phyloP scores from a whole-genome alignment of 768 basidiomycete genomes.

The Suillus ampliporus region DNA sequence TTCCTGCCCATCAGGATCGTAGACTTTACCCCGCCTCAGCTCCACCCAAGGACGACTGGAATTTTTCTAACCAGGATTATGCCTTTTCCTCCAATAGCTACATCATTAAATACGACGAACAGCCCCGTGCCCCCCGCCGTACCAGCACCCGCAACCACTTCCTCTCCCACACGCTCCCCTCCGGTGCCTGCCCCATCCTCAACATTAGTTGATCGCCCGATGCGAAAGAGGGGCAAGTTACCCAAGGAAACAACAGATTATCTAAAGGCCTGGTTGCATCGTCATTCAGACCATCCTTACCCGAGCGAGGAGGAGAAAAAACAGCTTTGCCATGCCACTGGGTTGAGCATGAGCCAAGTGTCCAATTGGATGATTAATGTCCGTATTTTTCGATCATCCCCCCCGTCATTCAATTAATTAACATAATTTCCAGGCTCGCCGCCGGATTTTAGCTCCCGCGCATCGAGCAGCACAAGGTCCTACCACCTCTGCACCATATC shows the following conservation, averaged over 20 bases:
- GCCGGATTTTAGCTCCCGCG: constrained; percentile 83
- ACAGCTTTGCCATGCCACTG: constrained; percentile 84
- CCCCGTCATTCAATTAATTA: constrained; percentile 18
- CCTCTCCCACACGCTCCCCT: constrained; percentile 52
- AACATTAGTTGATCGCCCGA: constrained; percentile 74
- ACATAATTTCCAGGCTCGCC: constrained; percentile 62
- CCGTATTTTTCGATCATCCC: constrained; percentile 39
- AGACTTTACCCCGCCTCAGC: constrained; percentile 49
- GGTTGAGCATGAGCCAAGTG: constrained; percentile 87
- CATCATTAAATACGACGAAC: constrained; percentile 31
- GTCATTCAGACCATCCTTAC: constrained; percentile 89
- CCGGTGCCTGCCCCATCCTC: constrained; percentile 52
- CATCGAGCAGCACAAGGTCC: constrained; percentile 78
- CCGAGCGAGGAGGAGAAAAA: constrained; percentile 92
- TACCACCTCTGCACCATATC: constrained; percentile 79
- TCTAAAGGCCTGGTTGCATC: constrained; percentile 87
- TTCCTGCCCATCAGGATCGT: constrained; percentile 72
- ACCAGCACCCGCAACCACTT: constrained; percentile 48
- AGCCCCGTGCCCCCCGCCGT: constrained; percentile 42
- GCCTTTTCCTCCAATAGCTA: constrained; percentile 43
- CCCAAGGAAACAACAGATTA: constrained; percentile 92
- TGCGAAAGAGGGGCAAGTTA: constrained; percentile 84
- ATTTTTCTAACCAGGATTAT: constrained; percentile 66
- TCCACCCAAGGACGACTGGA: constrained; percentile 70
- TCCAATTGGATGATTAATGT: constrained; percentile 96